Percentiles rank a stretch among this genome's conserved stretches.
These are phyloP conservation scores for Echria macrotheca DNA, from an alignment of 495 filamentous ascomycete species.

Conservation along the genomic window DNA sequence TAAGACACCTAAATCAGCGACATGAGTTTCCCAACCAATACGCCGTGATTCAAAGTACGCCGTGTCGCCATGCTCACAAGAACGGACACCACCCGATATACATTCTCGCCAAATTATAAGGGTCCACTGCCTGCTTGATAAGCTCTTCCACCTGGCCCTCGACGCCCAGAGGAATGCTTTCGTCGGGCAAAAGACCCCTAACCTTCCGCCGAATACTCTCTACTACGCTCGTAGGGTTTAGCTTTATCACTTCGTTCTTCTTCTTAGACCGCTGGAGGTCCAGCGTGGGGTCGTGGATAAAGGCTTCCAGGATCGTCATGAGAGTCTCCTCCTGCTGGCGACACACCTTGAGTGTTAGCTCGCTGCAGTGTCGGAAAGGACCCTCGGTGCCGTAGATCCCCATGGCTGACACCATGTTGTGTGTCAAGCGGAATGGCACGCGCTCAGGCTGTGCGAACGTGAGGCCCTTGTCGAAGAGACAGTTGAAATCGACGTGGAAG, in stretches of 20 bases:
- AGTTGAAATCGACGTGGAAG: constrained; percentile 99
- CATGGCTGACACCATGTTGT: constrained; percentile 97
- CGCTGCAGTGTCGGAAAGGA: constrained; percentile 84
- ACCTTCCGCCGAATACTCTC: constrained; percentile 86
- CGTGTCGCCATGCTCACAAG: constrained; percentile 57
- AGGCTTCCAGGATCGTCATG: constrained; percentile 95
- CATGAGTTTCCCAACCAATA: no score
- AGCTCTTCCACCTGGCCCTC: constrained; percentile 94
- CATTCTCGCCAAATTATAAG: constrained; percentile 75
- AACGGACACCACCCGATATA: constrained; percentile 99
- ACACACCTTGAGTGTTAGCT: constrained; percentile 78
- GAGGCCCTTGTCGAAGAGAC: constrained; percentile 96
- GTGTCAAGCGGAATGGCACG: constrained; percentile 96
- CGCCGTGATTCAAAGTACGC: no score
- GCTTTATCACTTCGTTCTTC: constrained; percentile 62
- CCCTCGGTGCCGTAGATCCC: constrained; percentile 89
- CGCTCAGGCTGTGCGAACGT: constrained; percentile 92
- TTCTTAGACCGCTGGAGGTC: constrained; percentile 80
- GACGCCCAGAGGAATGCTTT: constrained; percentile 86
- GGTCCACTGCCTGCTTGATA: constrained; percentile 75
- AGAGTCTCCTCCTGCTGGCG: constrained; percentile 89
- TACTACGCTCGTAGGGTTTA: constrained; percentile 84
- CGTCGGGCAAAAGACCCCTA: constrained; percentile 71
- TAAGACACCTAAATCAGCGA: no score
- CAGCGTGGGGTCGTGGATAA: constrained; percentile 91